These are phyloP conservation scores for Obba rivulosa DNA, from an alignment of 768 basidiomycete species.

Conservation along the genomic window DNA sequence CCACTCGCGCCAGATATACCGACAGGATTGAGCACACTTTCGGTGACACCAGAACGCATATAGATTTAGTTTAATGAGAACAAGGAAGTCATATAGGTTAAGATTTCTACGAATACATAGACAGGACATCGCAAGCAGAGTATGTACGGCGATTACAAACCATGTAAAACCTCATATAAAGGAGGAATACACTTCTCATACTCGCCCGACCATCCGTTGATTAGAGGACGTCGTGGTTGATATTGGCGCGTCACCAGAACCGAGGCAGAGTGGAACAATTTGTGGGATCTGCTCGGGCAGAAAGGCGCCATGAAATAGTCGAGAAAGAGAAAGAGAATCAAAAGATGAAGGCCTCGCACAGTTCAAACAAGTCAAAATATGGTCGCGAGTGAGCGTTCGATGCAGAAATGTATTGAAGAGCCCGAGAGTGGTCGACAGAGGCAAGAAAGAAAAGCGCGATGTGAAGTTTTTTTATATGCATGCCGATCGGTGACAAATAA, in stretches of 20 bases:
- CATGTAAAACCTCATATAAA: slow-evolving; percentile 25
- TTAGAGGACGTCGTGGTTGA: slow-evolving; percentile 43
- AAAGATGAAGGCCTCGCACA: slow-evolving; percentile 1
- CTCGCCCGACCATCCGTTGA: slow-evolving; percentile 48
- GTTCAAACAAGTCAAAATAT: slow-evolving; percentile 18
- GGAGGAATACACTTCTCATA: slow-evolving; percentile 36
- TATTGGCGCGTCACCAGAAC: slow-evolving; percentile 80
- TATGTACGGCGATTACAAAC: slow-evolving; percentile 32
- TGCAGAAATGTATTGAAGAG: not conserved
- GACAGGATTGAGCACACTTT: too few species aligned
- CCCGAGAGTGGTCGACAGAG: not conserved
- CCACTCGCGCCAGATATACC: too few species aligned
- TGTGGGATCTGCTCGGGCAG: slow-evolving; percentile 65
- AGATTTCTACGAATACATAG: too few species aligned
- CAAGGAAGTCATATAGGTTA: too few species aligned
- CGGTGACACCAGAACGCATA: too few species aligned
- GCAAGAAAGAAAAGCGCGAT: not conserved
- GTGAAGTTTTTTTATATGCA: not conserved
- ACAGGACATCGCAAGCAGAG: not conserved
- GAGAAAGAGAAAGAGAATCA: slow-evolving; percentile 3
- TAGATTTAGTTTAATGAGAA: too few species aligned
- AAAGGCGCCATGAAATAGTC: slow-evolving; percentile 46
- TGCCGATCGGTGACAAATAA: not conserved
- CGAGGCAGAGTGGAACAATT: slow-evolving; percentile 60
- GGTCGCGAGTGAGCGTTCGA: too few species aligned